Evolutionary conservation across 192 early-diverging fungal species (phyloP), one percentile per base, ranked within the genome.

Genomic region (Entomortierella beljakovae): DNA sequence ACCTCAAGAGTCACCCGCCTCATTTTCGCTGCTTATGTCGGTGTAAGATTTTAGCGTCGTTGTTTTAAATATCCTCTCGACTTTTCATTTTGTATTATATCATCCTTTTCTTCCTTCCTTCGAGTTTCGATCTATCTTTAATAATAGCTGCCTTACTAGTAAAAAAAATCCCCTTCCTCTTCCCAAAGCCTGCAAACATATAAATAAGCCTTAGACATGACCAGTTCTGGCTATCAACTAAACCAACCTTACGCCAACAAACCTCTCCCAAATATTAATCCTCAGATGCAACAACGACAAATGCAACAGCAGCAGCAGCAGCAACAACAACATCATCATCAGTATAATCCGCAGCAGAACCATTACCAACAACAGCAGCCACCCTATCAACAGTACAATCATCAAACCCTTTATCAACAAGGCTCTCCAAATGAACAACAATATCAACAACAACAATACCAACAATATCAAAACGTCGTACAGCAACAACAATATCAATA

Each of bases 381-480:
- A 25, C 46, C 61, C 6, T 38, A 32, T 0, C 61, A 63, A 38
- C 70, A 75, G 40, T 75, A 75, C 31, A 75, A 75, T 28, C 72
- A 75, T 16, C 65, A 68, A n/a, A 38, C n/a, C 23, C 37, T 52
- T 20, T 75, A 75, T 35, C 46, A 68, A 16, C 64, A 53, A 40
- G 64, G 64, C 15, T 75, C 72, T 10, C 57, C 72, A 0, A 25
- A 59, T 5, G 64, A 75, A 25, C 58, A 64, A 35, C 74, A 77
- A 18, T 50, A 68, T 29, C 74, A 77, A 33, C 74, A 68, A 32
- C 66, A 77, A 20, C 74, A 75, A 25, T 75, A 75, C 16, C 72
- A 75, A 16, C 72, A 68, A 33, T 75, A 75, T 34, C 66, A 77
- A 31, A 51, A 57, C 16, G 48, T 42, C 0, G 32, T 69, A 10